A percentile compares a stretch with the other conserved stretches of the same genome.
phyloP scores from a whole-genome alignment of 1,284 basidiomycete genomes.

The Puccinia horiana region DNA sequence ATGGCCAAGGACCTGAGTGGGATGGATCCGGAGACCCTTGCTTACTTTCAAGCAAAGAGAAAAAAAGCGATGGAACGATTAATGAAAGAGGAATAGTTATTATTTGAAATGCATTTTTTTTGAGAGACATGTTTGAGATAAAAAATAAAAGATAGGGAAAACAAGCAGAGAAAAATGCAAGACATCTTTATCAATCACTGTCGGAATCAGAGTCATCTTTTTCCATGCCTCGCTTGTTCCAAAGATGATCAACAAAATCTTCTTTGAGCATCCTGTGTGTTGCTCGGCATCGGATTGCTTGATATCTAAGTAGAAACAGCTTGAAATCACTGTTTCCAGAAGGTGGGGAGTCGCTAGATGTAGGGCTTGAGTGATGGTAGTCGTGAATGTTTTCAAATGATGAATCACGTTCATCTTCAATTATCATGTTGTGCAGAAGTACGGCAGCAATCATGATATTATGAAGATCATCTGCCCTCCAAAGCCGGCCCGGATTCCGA shows the following conservation, averaged over 20 bases:
- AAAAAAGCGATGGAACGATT: neutral
- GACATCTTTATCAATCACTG: neutral
- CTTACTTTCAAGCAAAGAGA: slow-evolving; percentile 3
- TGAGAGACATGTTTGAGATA: too few relatives aligned
- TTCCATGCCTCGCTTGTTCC: neutral
- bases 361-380: neutral
- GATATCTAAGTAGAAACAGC: neutral
- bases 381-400: neutral
- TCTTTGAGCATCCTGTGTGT: neutral
- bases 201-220: neutral
- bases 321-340: neutral
- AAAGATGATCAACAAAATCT: slow-evolving; percentile 15
- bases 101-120: neutral
- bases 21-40: neutral
- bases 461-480: neutral
- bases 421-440: slow-evolving; percentile 12
- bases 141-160: neutral
- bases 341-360: neutral
- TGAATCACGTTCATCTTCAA: slow-evolving; percentile 1
- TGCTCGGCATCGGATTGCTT: neutral
- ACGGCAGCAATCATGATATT: neutral
- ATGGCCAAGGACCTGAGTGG: neutral
- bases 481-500: neutral
- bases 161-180: neutral
- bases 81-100: slow-evolving; percentile 5